These are phyloP conservation scores for Davidsoniella neocaledoniae DNA, from an alignment of 2,329 filamentous ascomycete genomes.

Conservation along the genomic window DNA sequence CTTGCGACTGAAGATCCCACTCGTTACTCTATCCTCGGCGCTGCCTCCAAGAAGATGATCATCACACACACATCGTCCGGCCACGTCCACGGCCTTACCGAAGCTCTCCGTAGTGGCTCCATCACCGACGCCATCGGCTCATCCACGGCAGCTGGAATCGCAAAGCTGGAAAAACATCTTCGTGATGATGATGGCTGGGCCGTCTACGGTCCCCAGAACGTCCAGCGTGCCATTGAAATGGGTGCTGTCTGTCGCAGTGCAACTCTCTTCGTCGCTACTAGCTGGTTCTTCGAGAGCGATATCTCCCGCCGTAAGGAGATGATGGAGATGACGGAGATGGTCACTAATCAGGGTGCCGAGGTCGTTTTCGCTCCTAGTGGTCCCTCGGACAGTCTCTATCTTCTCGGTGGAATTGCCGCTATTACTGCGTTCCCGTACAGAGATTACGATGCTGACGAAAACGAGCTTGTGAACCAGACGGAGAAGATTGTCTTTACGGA, in stretches of 20 bases:
- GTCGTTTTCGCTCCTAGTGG: slow-evolving; percentile 33
- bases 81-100: slow-evolving; percentile 72
- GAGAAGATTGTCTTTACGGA: slow-evolving; percentile 9
- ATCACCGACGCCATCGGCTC: slow-evolving; percentile 64
- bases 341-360: slow-evolving; percentile 66
- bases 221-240: slow-evolving; percentile 66
- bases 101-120: slow-evolving; percentile 68
- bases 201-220: slow-evolving; percentile 76
- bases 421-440: slow-evolving; percentile 83
- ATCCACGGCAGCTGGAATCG: slow-evolving; percentile 67
- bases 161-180: slow-evolving; percentile 59
- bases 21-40: slow-evolving; percentile 50
- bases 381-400: slow-evolving; percentile 64
- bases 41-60: slow-evolving; percentile 43
- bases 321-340: slow-evolving; percentile 72
- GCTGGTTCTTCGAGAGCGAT: slow-evolving; percentile 70
- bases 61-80: slow-evolving; percentile 75
- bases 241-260: slow-evolving; percentile 80
- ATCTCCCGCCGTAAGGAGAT: slow-evolving; percentile 61
- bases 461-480: slow-evolving; percentile 12
- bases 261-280: slow-evolving; percentile 71
- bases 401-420: slow-evolving; percentile 73
- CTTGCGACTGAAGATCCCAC: slow-evolving; percentile 22
- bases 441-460: slow-evolving; percentile 41
- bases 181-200: slow-evolving; percentile 74